phyloP scores from a whole-genome alignment of 1,284 basidiomycete species.

The Boletus smithii region DNA sequence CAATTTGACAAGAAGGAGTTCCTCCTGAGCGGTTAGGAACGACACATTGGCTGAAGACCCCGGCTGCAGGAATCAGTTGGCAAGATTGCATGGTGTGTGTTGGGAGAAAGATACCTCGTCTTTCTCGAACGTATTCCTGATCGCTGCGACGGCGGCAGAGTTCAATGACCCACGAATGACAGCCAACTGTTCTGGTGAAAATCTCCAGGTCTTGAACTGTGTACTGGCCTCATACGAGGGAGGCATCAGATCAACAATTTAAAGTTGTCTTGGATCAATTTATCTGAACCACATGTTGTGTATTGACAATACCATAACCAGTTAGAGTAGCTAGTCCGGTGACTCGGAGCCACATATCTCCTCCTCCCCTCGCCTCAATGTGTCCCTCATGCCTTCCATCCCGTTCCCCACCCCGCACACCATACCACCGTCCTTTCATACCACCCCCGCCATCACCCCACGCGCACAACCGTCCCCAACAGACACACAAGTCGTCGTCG shows the following conservation, averaged over 20 bases:
- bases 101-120: slow-evolving; percentile 63
- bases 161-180: slow-evolving; percentile 66
- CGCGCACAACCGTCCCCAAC: too few species aligned
- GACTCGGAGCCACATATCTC: neutral
- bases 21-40: slow-evolving; percentile 67
- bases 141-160: slow-evolving; percentile 67
- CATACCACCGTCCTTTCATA: neutral
- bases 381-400: neutral
- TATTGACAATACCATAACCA: too few species aligned
- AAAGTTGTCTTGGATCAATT: neutral
- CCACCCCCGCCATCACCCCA: too few species aligned
- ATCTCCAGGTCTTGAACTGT: slow-evolving; percentile 87
- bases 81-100: slow-evolving; percentile 2
- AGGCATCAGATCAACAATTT: neutral
- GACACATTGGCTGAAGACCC: slow-evolving; percentile 24
- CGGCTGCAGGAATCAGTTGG: slow-evolving; percentile 19
- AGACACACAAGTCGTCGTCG: slow-evolving; percentile 48
- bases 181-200: slow-evolving; percentile 63
- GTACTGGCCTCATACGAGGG: slow-evolving; percentile 79
- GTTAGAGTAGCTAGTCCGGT: too few species aligned
- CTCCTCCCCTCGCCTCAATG: neutral
- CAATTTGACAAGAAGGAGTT: slow-evolving; percentile 83
- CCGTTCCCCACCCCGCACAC: neutral
- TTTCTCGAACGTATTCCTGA: slow-evolving; percentile 72
- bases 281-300: too few species aligned